Base-by-base conservation (phyloP, 2,329 filamentous ascomycete species). In the Botrytis tulipae region DNA sequence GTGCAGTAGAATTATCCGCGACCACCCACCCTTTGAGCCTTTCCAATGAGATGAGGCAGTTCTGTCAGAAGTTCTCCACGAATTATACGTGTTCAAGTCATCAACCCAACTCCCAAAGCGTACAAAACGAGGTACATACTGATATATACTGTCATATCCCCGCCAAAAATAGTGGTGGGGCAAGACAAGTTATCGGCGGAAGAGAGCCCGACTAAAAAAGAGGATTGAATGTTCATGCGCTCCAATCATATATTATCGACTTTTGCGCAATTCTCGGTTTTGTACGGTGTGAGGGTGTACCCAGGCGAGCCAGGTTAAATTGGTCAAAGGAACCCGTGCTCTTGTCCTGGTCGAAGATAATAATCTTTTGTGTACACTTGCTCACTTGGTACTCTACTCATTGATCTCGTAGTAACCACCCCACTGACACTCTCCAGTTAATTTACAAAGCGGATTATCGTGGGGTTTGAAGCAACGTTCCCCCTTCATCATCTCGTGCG, bases 171-270 rank as follows among this genome's bases (percentile, higher is more conserved):
- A 40, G 66, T 73, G 44, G 72, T 68, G 72, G 72, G 66, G 59
- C 48, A 42, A 32, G 37, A 18, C 59, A 69, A 25, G 44, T 60
- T n/a, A 48, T 74, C 73, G 73, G 73, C 61, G 70, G 70, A 68
- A 74, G 70, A 72, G 70, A 63, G 65, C 60, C 73, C 73, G 73
- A 73, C 59, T 40, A 48, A 60, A 22, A 60, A 59, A 68, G n/a
- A 66, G 29, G 25, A 68, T 46, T 72, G 51, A 35, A 29, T 48
- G 22, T 72, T 40, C 48, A 74, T 74, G 73, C 73, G 73, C 73
- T 42, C 73, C 73, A 74, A 74, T 74, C 70, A 74, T 51, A 18
- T 65, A 44, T 63, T 6, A 29, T 35, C 32, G 46, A 44, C 29
- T 54, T 40, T 29, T 40, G 20, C 8, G 14, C 25, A 37, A 51